A percentile compares a stretch with the other conserved stretches of the same genome.
These are phyloP conservation scores for Paramecium tetraurelia DNA, from an alignment of 73 alveolate genomes.

Conservation along the genomic window DNA sequence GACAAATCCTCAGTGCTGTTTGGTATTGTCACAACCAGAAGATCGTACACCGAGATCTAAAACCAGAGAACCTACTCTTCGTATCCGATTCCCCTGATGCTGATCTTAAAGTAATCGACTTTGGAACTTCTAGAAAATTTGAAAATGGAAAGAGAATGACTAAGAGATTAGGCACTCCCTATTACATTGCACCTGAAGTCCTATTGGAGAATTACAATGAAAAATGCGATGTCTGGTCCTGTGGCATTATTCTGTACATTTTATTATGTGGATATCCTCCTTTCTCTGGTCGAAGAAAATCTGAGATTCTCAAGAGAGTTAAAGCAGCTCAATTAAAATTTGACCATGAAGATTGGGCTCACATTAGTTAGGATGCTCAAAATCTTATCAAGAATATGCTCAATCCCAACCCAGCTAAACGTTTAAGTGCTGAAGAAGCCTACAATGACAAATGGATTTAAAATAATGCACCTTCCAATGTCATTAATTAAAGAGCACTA, in stretches of 20 bases:
- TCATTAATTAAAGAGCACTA: slow-evolving; percentile 20
- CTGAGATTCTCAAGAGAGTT: slow-evolving; percentile 59
- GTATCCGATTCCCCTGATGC: slow-evolving; percentile 69
- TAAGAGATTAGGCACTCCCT: slow-evolving; percentile 86
- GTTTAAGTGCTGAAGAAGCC: slow-evolving; percentile 67
- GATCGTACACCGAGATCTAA: slow-evolving; percentile 93
- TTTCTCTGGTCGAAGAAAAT: slow-evolving; percentile 55
- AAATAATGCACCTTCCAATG: slow-evolving; percentile 53
- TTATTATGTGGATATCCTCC: slow-evolving; percentile 72
- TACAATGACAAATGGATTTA: slow-evolving; percentile 66
- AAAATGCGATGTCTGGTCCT: slow-evolving; percentile 69
- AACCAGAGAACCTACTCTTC: slow-evolving; percentile 92
- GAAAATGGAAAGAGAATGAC: slow-evolving; percentile 74
- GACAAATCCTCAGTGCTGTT: slow-evolving; percentile 80
- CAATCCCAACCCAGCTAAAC: slow-evolving; percentile 51
- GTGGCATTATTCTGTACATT: slow-evolving; percentile 63
- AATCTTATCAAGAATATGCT: slow-evolving; percentile 65
- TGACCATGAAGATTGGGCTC: slow-evolving; percentile 63
- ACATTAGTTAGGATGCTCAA: slow-evolving; percentile 66
- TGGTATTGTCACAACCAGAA: slow-evolving; percentile 86
- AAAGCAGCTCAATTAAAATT: slow-evolving; percentile 41
- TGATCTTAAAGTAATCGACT: slow-evolving; percentile 86
- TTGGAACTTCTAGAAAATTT: slow-evolving; percentile 79
- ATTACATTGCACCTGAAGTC: slow-evolving; percentile 71
- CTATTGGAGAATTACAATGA: slow-evolving; percentile 60